Percentiles rank a stretch among this genome's conserved stretches.
These are phyloP conservation scores for Poa pratensis DNA, from an alignment of 176 grass and related monocot species.

Conservation along the genomic window DNA sequence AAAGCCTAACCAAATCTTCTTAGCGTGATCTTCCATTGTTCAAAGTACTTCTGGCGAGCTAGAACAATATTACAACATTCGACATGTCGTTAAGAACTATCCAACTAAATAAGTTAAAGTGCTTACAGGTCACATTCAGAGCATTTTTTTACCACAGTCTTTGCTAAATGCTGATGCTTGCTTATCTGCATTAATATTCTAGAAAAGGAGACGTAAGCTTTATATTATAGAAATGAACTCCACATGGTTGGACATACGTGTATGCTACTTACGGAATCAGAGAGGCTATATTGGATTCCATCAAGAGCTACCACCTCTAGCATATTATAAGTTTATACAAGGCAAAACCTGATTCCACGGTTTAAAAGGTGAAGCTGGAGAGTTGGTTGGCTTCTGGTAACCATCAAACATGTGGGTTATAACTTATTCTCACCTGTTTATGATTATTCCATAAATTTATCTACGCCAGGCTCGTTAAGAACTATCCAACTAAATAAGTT, in stretches of 20 bases:
- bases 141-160: neutral
- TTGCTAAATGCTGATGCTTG: constrained; percentile 8
- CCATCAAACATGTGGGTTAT: constrained; percentile 21
- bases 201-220: constrained; percentile 15
- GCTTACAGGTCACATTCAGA: neutral
- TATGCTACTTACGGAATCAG: constrained; percentile 44
- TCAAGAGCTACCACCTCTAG: neutral
- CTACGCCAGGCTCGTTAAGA: too few species aligned
- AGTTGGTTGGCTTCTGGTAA: neutral
- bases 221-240: constrained; percentile 42
- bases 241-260: constrained; percentile 29
- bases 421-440: too few species aligned
- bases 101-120: neutral
- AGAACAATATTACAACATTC: neutral
- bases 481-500: neutral
- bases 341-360: constrained; percentile 21
- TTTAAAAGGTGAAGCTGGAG: neutral
- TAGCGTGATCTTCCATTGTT: constrained; percentile 16
- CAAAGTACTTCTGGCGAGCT: constrained; percentile 1
- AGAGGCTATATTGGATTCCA: constrained; percentile 7
- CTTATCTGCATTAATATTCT: constrained; percentile 24
- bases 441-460: too few species aligned
- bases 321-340: neutral
- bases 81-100: neutral
- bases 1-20: neutral